Base-by-base conservation (phyloP, 768 basidiomycete genomes). In the Exidia glandulosa region DNA sequence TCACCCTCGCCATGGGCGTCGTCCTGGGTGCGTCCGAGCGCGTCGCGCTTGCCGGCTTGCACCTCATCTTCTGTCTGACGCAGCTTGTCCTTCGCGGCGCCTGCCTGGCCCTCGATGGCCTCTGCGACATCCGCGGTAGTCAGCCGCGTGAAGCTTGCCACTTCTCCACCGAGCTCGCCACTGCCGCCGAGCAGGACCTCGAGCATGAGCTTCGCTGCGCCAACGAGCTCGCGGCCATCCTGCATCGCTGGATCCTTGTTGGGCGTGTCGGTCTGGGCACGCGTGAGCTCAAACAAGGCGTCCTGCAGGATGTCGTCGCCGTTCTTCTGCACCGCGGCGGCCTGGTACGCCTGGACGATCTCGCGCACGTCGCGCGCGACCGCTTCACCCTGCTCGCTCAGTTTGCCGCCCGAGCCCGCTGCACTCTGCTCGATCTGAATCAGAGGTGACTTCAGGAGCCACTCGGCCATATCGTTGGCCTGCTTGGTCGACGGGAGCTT, bases 401-500 rank as follows among this genome's bases (percentile, higher is more conserved):
- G 79, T 54, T 76, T 74, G 16, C 70, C 74, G 3, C 71, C 68
- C 1, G 71, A 62, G 25, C 50, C 50, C 6, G 69, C 60, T 1
- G 71, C 61, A 3, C 77, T 73, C 50, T 82, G 75, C 27, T 77
- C 70, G 41, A 82, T 79, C 29, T 58, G 60, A 27, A 54, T 10
- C 25, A 54, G 50, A 12, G 25, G 25, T 9, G 50, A 27, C n/a
- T 47, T 32, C 13, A 59, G 34, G 52, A 81, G 65, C 76, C 77
- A 82, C 66, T 86, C 80, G 63, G 86, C 76, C 66, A 78, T 75
- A 0, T 67, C 66, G 62, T 76, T 76, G 37, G 81, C 63, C 66
- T 89, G 87, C 31, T 78, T 69, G 12, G 86, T 83, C 1, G 76
- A 76, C 19, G 87, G 87, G 3, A 87, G 73, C 67, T 89, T 89